Base-by-base conservation (phyloP, 1,284 basidiomycete species). In the Sutorius eximius region DNA sequence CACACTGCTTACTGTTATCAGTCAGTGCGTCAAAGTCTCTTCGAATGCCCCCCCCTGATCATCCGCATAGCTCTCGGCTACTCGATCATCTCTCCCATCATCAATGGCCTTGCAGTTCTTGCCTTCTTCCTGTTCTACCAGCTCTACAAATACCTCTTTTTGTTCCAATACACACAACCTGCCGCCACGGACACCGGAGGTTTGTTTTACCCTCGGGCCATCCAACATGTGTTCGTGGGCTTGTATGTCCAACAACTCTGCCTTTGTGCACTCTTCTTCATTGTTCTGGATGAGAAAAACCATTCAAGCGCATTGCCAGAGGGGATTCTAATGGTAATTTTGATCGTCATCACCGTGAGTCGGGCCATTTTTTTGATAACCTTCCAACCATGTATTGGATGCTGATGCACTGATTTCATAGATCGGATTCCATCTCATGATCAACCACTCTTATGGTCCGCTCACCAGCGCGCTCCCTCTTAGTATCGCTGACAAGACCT, bases 191-290 rank as follows among this genome's bases (percentile, higher is more conserved):
- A 99, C 62, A 98, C 96, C 0, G 95, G 94, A 29, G 96, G 96
- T 0, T 73, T 92, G 47, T 98, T 98, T 80, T 98, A 96, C 80
- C 95, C 95, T 44, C 93, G 89, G 73, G 96, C 97, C 1, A 85
- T 99, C 42, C 85, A 89, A 51, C 95, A 98, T 66, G 70, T 96
- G 42, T 98, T 98, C 64, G 91, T 94, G n/a, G 96, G 94, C 5
- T 61, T 95, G 65, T 98, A 97, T 70, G 81, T 98, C 51, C 82
- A 90, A 64, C 86, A 67, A 43, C 68, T 96, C 49, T 95, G 91
- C 69, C 76, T 97, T 18, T 81, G 82, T 30, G 90, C 90, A 2
- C 74, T 97, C 61, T 97, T 97, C 81, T 96, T 97, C 86, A 78
- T 97, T 5, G 83, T 87, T 0, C 77, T 75, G 46, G 73, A 92